Evolutionary conservation across 306 rosid genomes (phyloP), one percentile per base, ranked within the genome.

Genomic region (Quercus dentata): DNA sequence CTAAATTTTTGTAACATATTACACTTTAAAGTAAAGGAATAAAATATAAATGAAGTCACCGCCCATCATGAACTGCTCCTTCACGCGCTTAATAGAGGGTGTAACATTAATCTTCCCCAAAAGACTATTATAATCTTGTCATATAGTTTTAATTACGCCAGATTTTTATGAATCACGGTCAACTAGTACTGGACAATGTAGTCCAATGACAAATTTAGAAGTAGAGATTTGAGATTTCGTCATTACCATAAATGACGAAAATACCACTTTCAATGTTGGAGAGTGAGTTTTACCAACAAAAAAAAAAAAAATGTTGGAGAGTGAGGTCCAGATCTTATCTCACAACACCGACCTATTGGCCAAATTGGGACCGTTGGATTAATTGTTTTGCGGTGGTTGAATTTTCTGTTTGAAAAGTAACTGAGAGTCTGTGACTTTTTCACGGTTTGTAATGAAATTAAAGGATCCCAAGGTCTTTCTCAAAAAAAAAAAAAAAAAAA

Each of bases 11-110:
- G 54, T 49, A 54, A 72, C 8, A 41, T 17, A 8, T 14, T 49
- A 25, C 17, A 31, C 20, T 49, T 49, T 31, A 21, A 49, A 64
- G 84, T 8, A 5, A 64, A 64, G 3, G 8, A 15, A 38, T 64
- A 18, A 23, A 38, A 25, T 13, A n/a, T 19, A 21, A 72, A 64
- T 46, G 58, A 76, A 80, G 84, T 49, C 79, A 41, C 72, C 82
- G 81, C 51, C 71, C 61, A 67, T 56, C 38, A 21, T 27, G 69
- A 44, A 27, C 33, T 0, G 57, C 12, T 70, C 59, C 19, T 28
- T 20, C 2, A 38, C 63, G 57, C 7, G 35, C 79, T 21, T 38
- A 44, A 17, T 18, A 21, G 21, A 11, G 69, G 3, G 19, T 12
- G 59, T 8, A 41, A 8, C 2, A 2, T 8, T 41, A 41, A 41